Evolutionary conservation across 179 eudicot species (phyloP).

Genomic region (Pouteria campechiana): DNA sequence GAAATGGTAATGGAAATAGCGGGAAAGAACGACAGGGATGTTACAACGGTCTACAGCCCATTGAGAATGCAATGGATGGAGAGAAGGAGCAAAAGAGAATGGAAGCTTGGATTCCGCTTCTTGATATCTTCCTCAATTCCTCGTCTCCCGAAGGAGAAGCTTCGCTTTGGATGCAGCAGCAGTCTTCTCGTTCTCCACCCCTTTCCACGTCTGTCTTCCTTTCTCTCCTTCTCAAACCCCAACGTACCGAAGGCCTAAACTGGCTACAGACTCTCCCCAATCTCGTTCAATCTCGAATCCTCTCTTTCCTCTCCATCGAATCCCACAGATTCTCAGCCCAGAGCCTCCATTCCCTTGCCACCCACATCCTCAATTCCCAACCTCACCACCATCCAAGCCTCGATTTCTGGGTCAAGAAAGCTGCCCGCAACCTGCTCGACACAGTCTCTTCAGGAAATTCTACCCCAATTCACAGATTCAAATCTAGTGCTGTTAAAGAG

Average conservation of each 20-base stretch:
- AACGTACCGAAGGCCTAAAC: constrained; percentile 4
- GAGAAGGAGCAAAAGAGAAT: constrained; percentile 6
- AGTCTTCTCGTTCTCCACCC: constrained; percentile 1
- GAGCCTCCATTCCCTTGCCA: constrained; percentile 26
- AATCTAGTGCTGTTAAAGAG: constrained; percentile 22
- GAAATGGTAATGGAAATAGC: no score
- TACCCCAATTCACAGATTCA: constrained; percentile 19
- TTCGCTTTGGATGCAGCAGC: constrained; percentile 30
- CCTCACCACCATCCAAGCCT: constrained; percentile 1
- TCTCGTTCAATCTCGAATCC: constrained; percentile 32
- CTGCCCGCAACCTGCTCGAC: constrained; percentile 44
- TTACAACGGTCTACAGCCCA: no score
- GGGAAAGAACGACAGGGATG: no score
- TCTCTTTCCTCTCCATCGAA: constrained; percentile 31
- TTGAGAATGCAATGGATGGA: no score
- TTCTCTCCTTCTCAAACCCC: constrained; percentile 23
- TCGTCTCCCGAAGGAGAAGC: constrained; percentile 45
- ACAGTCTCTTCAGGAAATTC: constrained; percentile 19
- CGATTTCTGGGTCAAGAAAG: constrained; percentile 44
- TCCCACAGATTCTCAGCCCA: constrained; percentile 17
- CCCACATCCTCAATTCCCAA: constrained; percentile 11
- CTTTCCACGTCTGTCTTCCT: constrained; percentile 21
- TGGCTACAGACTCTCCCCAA: constrained; percentile 42
- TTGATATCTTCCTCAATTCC: constrained; percentile 37
- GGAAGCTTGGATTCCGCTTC: constrained; percentile 39